Evolutionary conservation across 2,329 filamentous ascomycete species (phyloP), one percentile per base, ranked within the genome.

Genomic region (Teratosphaeria gauchensis): DNA sequence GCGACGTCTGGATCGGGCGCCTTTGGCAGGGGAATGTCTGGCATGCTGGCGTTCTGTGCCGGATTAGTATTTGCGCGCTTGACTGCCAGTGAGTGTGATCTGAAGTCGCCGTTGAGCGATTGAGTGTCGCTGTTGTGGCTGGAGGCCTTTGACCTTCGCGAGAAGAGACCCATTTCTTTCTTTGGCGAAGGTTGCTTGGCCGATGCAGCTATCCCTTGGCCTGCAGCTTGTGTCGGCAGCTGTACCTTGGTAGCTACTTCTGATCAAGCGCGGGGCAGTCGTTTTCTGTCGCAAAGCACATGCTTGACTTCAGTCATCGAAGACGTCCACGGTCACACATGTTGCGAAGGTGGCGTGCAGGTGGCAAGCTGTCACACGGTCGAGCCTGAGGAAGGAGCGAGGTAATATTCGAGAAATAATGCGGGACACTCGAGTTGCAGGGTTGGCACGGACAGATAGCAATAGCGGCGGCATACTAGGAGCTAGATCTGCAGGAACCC

Each of bases 1-100:
- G 97, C 90, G 66, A 92, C 80, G 62, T 87, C 82, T 68, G 92
- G 92, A 75, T 97, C 92, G 31, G 92, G 92, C 16, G 91, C 85
- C 69, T 85, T 87, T 55, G 92, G 89, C 54, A 97, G 82, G 63
- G 90, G 84, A 68, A 95, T 81, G 73, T 91, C 89, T 31, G 73
- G 72, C 54, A 74, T 71, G 59, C 67, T 74, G 35, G 78, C 77
- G 55, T 75, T 72, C 63, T 79, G 74, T 59, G 76, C 75, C 64
- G 70, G 65, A 52, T 64, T 64, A 55, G 63, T 65, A 74, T 76
- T 61, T 67, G 69, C 62, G 33, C 65, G 66, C 58, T 65, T 60
- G 60, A 65, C 67, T 58, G 52, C 59, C 31, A 35, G 28, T 31
- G 28, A 53, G 35, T 57, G 62, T 74, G 77, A 58, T 73, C 75